Evolutionary conservation across 768 basidiomycete genomes (phyloP).

Genomic region (Lactifluus piperatus): DNA sequence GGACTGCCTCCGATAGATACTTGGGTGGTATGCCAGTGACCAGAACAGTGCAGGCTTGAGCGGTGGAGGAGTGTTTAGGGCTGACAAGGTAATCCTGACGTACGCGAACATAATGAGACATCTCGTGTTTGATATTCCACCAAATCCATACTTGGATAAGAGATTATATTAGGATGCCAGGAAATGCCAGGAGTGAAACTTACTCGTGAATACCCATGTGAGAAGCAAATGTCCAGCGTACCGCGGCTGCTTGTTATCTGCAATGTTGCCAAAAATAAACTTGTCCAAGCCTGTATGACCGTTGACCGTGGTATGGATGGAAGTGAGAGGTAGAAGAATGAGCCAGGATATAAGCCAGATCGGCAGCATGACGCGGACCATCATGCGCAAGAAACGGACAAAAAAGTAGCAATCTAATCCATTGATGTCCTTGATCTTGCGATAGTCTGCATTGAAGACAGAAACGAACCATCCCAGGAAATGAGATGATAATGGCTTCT

Average conservation of each 20-base stretch:
- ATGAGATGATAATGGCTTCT: conserved; percentile 39
- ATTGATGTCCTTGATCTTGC: conserved; percentile 54
- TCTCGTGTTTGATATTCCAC: conserved; percentile 73
- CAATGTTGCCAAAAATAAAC: conserved; percentile 83
- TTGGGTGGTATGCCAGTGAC: conserved; percentile 80
- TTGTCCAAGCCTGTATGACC: conserved; percentile 50
- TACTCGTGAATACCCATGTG: conserved; percentile 71
- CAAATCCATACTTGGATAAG: conserved; percentile 66
- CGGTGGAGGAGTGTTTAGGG: conserved; percentile 59
- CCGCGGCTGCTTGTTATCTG: conserved; percentile 38
- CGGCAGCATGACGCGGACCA: conserved; percentile 73
- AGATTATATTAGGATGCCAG: not conserved
- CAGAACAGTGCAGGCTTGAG: conserved; percentile 86
- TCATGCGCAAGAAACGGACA: conserved; percentile 81
- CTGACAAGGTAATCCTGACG: conserved; percentile 80
- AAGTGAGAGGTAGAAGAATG: conserved; percentile 70
- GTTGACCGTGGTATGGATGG: conserved; percentile 40
- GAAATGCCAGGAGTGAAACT: conserved; percentile 22
- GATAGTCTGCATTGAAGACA: conserved; percentile 53
- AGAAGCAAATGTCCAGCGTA: conserved; percentile 75
- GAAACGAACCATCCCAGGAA: conserved; percentile 60
- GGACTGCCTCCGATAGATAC: conserved; percentile 62
- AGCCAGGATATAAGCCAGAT: conserved; percentile 90
- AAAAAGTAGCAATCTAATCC: conserved; percentile 93
- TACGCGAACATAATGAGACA: conserved; percentile 67